Percentiles rank a stretch among this genome's conserved stretches.
phyloP scores from a whole-genome alignment of 2,329 filamentous ascomycete species.

The Helicocarpus griseus region DNA sequence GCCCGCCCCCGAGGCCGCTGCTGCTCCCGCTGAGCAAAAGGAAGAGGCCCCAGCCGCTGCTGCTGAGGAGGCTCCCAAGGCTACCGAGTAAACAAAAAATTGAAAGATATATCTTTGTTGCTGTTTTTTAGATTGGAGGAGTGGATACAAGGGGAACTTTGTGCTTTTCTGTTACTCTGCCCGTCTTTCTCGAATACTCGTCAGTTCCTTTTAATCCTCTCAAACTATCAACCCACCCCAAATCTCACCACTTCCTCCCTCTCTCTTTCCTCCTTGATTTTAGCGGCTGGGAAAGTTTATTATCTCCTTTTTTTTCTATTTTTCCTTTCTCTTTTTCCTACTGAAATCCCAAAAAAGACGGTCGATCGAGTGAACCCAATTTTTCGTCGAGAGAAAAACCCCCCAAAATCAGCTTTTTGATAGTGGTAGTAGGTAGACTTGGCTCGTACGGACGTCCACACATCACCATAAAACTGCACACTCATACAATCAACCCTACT shows the following conservation, averaged over 20 bases:
- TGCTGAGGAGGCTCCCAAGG: conserved; percentile 28
- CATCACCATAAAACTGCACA: too few species aligned
- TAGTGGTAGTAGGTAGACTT: neutral
- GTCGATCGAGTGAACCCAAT: neutral
- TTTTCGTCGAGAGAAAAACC: neutral
- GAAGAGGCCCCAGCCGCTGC: conserved; percentile 32
- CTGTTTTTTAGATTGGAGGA: conserved; percentile 11
- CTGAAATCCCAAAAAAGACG: conserved; percentile 1
- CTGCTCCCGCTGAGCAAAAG: conserved; percentile 29
- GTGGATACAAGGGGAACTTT: conserved; percentile 10
- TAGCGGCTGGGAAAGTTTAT: conserved; percentile 1
- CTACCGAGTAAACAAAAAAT: conserved; percentile 31
- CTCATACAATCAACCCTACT: too few species aligned
- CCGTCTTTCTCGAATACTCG: neutral
- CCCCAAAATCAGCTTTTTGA: neutral
- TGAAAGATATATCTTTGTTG: conserved; percentile 20
- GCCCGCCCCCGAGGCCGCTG: conserved; percentile 49
- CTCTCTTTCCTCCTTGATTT: conserved; percentile 5
- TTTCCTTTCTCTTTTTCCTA: conserved; percentile 1
- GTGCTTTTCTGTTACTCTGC: conserved; percentile 4
- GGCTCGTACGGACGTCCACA: too few species aligned
- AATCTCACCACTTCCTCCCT: conserved; percentile 6
- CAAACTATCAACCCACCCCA: conserved; percentile 9
- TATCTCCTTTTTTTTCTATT: neutral
- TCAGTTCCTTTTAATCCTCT: neutral